phyloP scores from a whole-genome alignment of 805 yeast species.

The Kodamaea laetipori region DNA sequence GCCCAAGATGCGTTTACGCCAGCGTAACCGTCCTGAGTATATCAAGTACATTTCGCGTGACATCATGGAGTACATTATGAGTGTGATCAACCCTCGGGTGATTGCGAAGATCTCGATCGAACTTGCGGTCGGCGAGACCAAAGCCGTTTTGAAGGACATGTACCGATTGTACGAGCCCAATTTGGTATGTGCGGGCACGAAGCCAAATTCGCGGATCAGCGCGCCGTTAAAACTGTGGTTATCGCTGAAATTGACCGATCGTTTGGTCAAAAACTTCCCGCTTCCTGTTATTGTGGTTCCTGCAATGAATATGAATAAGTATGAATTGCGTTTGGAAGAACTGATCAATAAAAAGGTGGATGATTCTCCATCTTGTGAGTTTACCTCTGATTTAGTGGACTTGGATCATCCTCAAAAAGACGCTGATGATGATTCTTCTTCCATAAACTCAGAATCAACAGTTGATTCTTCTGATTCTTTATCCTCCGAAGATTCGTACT shows the following conservation, averaged over 20 bases:
- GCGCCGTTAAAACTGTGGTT: conserved; percentile 63
- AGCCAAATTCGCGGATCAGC: conserved; percentile 42
- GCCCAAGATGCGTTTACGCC: conserved; percentile 34
- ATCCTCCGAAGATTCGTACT: conserved; percentile 33
- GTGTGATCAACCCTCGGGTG: conserved; percentile 46
- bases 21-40: conserved; percentile 49
- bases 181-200: conserved; percentile 56
- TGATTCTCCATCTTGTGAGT: too few relatives aligned
- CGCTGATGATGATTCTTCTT: too few relatives aligned
- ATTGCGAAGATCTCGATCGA: conserved; percentile 60
- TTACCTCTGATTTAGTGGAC: too few relatives aligned
- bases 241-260: conserved; percentile 62
- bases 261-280: conserved; percentile 63
- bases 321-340: conserved; percentile 47
- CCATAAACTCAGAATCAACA: conserved; percentile 21
- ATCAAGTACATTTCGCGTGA: conserved; percentile 48
- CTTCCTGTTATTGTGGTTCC: conserved; percentile 71
- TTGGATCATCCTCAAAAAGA: too few relatives aligned
- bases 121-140: conserved; percentile 59
- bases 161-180: conserved; percentile 63
- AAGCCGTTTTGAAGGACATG: conserved; percentile 58
- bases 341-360: conserved; percentile 16
- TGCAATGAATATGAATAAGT: conserved; percentile 55
- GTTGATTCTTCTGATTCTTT: conserved; percentile 22
- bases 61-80: conserved; percentile 54